A percentile compares a stretch with the other conserved stretches of the same genome.
These are phyloP conservation scores for Gossypium stocksii DNA, from an alignment of 345 rosid genomes.

Conservation along the genomic window DNA sequence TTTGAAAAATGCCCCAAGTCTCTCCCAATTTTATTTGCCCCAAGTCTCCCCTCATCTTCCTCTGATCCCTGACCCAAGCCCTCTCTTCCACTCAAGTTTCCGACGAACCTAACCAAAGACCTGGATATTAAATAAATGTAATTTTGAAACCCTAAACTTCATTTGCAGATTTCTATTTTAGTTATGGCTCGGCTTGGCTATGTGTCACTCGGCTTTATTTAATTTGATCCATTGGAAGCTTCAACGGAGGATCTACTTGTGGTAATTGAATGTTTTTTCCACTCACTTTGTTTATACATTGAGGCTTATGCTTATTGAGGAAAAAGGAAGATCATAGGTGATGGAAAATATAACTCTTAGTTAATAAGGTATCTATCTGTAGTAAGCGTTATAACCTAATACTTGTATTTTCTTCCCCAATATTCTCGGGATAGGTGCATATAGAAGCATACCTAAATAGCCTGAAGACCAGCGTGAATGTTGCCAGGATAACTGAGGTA, in stretches of 20 bases:
- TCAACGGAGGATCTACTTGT: conserved; percentile 77
- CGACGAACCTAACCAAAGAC: not conserved
- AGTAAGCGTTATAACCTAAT: not conserved
- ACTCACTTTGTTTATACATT: not conserved
- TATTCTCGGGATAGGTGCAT: conserved; percentile 54
- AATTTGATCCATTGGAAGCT: conserved; percentile 78
- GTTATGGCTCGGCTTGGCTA: not conserved
- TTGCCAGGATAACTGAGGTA: conserved; percentile 82
- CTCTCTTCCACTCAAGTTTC: not conserved
- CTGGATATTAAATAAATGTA: not conserved
- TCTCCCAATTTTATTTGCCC: too few relatives aligned
- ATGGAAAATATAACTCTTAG: not conserved
- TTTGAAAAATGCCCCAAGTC: too few relatives aligned
- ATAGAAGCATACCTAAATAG: conserved; percentile 68
- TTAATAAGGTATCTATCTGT: too few relatives aligned
- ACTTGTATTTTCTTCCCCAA: not conserved
- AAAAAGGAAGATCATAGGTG: not conserved
- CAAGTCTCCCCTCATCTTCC: not conserved
- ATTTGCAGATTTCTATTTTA: not conserved
- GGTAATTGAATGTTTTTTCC: conserved; percentile 40
- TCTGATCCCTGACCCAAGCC: not conserved
- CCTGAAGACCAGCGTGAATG: conserved; percentile 68
- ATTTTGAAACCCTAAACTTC: not conserved
- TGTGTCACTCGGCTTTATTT: not conserved
- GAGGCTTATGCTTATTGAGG: not conserved